These are phyloP conservation scores for Volvox africanus DNA, from an alignment of 139 green algal species.

Conservation along the genomic window DNA sequence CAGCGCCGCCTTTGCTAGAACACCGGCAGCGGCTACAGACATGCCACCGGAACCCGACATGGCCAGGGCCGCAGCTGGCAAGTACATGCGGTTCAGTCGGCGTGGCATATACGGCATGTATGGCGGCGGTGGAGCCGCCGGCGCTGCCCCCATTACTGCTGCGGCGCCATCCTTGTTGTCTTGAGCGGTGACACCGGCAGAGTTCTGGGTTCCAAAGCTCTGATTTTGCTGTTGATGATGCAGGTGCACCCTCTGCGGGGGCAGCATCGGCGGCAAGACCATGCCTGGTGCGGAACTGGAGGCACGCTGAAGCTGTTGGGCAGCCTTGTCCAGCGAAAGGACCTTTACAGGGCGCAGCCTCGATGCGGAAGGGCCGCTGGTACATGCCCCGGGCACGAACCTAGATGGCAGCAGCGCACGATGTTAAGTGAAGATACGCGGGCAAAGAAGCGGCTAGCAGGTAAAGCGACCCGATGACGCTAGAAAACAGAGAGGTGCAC, in stretches of 20 bases:
- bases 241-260: not conserved
- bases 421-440: too few species aligned
- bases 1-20: not conserved
- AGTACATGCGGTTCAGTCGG: constrained; percentile 31
- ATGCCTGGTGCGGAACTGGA: not conserved
- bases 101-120: constrained; percentile 20
- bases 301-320: constrained; percentile 14
- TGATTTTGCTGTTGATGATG: not conserved
- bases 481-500: too few species aligned
- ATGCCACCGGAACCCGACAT: not conserved
- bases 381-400: too few species aligned
- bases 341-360: constrained; percentile 12
- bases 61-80: not conserved
- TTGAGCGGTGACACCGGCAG: not conserved
- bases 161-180: not conserved
- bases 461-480: too few species aligned
- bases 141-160: not conserved
- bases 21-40: too few species aligned
- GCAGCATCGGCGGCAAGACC: not conserved
- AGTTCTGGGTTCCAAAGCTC: too few species aligned
- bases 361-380: not conserved
- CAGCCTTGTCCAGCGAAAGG: constrained; percentile 35
- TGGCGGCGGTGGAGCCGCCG: not conserved
- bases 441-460: too few species aligned
- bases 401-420: too few species aligned